phyloP scores from a whole-genome alignment of 2,329 filamentous ascomycete genomes.

The Ampelomyces quisqualis region DNA sequence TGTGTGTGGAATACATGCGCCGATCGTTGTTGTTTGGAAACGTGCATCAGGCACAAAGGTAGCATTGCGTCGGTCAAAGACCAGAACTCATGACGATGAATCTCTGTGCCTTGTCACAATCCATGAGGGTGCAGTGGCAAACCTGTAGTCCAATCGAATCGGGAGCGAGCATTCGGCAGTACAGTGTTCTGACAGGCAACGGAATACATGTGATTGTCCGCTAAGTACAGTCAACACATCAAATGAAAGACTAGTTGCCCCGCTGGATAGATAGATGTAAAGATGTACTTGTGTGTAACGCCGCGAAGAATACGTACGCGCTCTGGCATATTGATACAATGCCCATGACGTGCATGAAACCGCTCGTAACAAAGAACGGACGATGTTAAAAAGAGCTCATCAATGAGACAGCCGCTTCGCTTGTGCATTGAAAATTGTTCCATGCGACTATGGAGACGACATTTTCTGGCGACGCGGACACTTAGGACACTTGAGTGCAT shows the following conservation, averaged over 20 bases:
- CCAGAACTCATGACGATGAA: too few relatives aligned
- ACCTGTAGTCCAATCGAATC: conserved; percentile 2
- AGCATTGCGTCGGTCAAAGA: too few relatives aligned
- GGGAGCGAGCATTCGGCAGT: conserved; percentile 2
- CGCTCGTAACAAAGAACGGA: conserved; percentile 3
- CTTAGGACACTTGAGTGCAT: too few relatives aligned
- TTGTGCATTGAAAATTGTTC: too few relatives aligned
- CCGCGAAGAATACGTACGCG: conserved; percentile 6
- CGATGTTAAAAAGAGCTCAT: background rate
- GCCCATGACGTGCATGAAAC: conserved; percentile 7
- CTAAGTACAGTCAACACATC: conserved; percentile 29
- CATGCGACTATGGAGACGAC: too few relatives aligned
- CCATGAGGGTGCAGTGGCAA: background rate
- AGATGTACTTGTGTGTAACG: conserved; percentile 14
- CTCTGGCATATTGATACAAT: conserved; percentile 17
- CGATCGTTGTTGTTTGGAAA: too few relatives aligned
- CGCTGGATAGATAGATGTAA: conserved; percentile 29
- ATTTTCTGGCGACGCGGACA: too few relatives aligned
- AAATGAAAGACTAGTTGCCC: conserved; percentile 42
- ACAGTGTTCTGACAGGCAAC: conserved; percentile 38
- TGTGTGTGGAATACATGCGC: too few relatives aligned
- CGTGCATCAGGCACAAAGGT: too few relatives aligned
- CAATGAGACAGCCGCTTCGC: too few relatives aligned
- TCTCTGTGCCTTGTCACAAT: too few relatives aligned
- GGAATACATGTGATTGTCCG: conserved; percentile 39